These are phyloP conservation scores for Penicillium canariense DNA, from an alignment of 495 filamentous ascomycete genomes.

Conservation along the genomic window DNA sequence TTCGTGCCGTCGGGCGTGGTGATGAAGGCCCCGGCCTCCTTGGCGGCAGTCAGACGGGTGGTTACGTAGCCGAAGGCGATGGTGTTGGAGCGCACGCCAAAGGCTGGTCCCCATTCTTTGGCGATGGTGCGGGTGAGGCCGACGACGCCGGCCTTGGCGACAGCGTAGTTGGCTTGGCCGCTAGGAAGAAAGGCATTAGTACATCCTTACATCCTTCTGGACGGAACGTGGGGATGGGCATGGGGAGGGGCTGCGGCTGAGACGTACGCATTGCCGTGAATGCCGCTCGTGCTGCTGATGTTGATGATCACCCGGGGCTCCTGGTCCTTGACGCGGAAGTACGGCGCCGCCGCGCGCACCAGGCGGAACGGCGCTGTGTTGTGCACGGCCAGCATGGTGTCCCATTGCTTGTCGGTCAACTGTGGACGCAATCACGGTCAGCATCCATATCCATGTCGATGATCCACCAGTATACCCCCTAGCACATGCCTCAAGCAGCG, in stretches of 20 bases:
- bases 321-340: conserved; percentile 82
- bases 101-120: conserved; percentile 87
- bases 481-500: not conserved
- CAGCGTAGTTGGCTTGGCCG: conserved; percentile 81
- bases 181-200: conserved; percentile 18
- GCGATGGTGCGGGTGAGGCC: conserved; percentile 84
- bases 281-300: conserved; percentile 72
- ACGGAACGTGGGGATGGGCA: not conserved
- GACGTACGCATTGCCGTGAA: conserved; percentile 74
- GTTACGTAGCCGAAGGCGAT: conserved; percentile 77
- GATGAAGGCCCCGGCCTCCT: conserved; percentile 76
- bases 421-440: conserved; percentile 22
- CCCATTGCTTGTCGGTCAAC: conserved; percentile 90
- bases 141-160: conserved; percentile 77
- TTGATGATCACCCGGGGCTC: conserved; percentile 77
- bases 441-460: not conserved
- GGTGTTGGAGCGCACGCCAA: conserved; percentile 80
- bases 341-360: conserved; percentile 72
- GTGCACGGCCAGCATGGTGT: conserved; percentile 78
- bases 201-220: too few relatives aligned
- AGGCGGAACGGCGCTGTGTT: conserved; percentile 81
- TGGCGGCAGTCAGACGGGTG: conserved; percentile 74
- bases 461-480: not conserved
- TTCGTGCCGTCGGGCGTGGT: conserved; percentile 72
- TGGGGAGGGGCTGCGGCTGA: not conserved